Conservation (phyloP, 306 rosid species). For the Senna siamea region DNA sequence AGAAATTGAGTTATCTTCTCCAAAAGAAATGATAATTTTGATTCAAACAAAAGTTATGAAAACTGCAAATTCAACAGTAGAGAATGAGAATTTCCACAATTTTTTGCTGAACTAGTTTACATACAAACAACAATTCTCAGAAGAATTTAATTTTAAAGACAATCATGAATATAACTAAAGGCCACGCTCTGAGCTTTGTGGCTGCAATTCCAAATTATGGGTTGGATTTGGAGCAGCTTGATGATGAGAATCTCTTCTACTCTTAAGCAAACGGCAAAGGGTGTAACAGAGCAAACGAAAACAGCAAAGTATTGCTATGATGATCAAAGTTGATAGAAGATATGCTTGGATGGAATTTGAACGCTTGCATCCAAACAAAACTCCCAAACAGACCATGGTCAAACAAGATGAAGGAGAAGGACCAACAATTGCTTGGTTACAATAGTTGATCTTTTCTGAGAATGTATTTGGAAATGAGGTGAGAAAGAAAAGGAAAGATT, state of each 20-base stretch:
- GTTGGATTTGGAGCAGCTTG: constrained; percentile 13
- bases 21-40: too few species aligned
- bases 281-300: constrained; percentile 46
- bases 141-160: too few species aligned
- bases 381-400: constrained; percentile 50
- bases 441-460: too few species aligned
- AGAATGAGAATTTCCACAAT: background rate
- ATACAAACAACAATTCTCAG: background rate
- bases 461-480: too few species aligned
- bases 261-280: constrained; percentile 32
- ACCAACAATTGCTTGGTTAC: background rate
- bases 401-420: background rate
- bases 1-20: background rate
- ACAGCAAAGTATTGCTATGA: constrained; percentile 40
- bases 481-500: too few species aligned
- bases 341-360: constrained; percentile 41
- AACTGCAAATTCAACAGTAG: too few species aligned
- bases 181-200: constrained; percentile 21
- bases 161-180: too few species aligned
- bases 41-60: background rate
- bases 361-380: constrained; percentile 51
- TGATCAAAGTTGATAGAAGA: constrained; percentile 44
- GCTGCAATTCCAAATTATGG: constrained; percentile 33
- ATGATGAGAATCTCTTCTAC: constrained; percentile 10
- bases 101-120: background rate